Base-by-base conservation (phyloP, 371 early-diverging fungal species). In the Dinochytrium kinnereticum region DNA sequence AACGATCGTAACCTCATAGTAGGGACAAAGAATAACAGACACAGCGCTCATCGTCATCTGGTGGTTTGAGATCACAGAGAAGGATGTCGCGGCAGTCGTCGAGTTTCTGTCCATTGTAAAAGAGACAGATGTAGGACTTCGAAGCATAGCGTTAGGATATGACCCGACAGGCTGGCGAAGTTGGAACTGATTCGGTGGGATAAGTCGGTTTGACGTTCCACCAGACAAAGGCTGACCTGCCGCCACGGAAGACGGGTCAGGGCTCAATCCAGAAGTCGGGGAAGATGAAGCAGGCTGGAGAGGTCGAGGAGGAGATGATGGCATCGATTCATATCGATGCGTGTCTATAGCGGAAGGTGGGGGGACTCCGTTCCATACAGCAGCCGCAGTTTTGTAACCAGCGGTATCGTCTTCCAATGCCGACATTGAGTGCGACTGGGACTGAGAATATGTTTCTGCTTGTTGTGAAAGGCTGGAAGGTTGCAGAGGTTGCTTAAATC, bases 61-160 rank as follows among this genome's bases (percentile, higher is more conserved):
- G 64, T 61, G 24, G 64, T 61, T 61, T 5, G 64, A 61, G 64
- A 61, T 31, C 33, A 61, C 38, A 24, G 64, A 61, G 34, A 61
- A 61, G 64, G 64, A 61, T 13, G 24, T 7, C 21, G 38, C 33
- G 64, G 13, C 24, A 33, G 3, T 3, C 24, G 36, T 7, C 13
- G 64, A 17, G 10, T 10, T 7, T 26, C n/a, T 5, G 26, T 53
- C 55, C 5, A 5, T 7, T 5, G 26, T 26, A 33, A 61, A 38
- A 24, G 36, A 38, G 36, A 34, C 64, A 15, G 21, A 2, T 7
- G 36, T 61, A 7, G 33, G 64, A 24, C 3, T 61, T 61, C 34
- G 64, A 61, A 24, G 57, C 10, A 34, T 3, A 17, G 64, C 64
- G 34, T 38, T 17, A 31, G 64, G 64, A 19, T 26, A 15, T 17